phyloP scores from a whole-genome alignment of 176 grass and related monocot species.

The Aegilops speltoides region DNA sequence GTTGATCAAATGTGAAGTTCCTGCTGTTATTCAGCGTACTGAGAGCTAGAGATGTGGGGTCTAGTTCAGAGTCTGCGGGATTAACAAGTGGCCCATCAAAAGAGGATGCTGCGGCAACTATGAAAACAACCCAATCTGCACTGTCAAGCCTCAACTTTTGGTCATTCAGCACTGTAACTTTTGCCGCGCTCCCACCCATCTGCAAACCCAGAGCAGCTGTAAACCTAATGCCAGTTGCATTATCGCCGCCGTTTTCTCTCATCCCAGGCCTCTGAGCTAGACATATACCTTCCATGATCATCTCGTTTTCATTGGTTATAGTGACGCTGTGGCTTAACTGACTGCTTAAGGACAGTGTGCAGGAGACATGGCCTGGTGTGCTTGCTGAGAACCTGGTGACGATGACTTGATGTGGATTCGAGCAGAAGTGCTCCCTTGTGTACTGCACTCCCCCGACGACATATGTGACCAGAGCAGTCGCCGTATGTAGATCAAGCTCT shows the following conservation, averaged over 20 bases:
- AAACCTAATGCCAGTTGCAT: slow-evolving; percentile 61
- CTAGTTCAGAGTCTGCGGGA: slow-evolving; percentile 56
- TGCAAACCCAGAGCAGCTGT: slow-evolving; percentile 46
- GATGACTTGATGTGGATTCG: slow-evolving; percentile 62
- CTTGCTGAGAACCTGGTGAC: slow-evolving; percentile 60
- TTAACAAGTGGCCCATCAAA: slow-evolving; percentile 60
- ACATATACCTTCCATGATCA: slow-evolving; percentile 72
- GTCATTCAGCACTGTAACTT: slow-evolving; percentile 29
- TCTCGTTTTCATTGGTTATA: slow-evolving; percentile 37
- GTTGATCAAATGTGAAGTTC: slow-evolving; percentile 51
- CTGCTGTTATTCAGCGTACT: slow-evolving; percentile 36
- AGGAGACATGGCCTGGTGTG: slow-evolving; percentile 54
- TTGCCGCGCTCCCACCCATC: slow-evolving; percentile 24
- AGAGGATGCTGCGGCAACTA: slow-evolving; percentile 59
- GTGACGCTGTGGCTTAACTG: slow-evolving; percentile 39
- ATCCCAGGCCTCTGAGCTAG: slow-evolving; percentile 24
- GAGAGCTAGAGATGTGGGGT: slow-evolving; percentile 43
- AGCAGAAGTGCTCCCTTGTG: slow-evolving; percentile 71
- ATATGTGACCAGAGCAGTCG: slow-evolving; percentile 46
- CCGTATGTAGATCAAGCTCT: slow-evolving; percentile 74
- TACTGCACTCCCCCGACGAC: slow-evolving; percentile 48
- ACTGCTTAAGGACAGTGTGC: slow-evolving; percentile 51
- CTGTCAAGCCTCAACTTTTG: slow-evolving; percentile 52
- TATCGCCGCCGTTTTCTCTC: not conserved
- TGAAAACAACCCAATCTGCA: slow-evolving; percentile 70